Base-by-base conservation (phyloP, 768 basidiomycete species). In the Pleurotus eryngii region DNA sequence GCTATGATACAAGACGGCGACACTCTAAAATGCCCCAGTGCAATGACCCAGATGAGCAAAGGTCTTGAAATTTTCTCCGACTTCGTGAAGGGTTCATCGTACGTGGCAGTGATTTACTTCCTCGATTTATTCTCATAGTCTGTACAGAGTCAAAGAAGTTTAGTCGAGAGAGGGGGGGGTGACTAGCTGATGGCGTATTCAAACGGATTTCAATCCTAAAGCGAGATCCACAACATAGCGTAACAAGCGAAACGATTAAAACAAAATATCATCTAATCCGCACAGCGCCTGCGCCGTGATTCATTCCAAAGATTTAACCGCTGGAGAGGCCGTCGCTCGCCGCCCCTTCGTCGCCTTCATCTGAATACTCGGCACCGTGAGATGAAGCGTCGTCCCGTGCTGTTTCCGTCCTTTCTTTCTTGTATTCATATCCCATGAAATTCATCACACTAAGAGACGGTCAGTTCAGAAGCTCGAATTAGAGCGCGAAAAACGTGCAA, bases 351-450 rank as follows among this genome's bases (percentile, higher is more conserved):
- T 43, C 42, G 15, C 15, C 42, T 14, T 45, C 42, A 14, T 45
- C 42, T 17, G n/a, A n/a, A 45, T 17, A 35, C 4, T 35, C 30
- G 30, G 30, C 8, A 35, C 30, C 8, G 30, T 35, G 11, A 35
- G 30, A 35, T 11, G 30, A 35, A 35, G 30, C 30, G 30, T 35
- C 30, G 30, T 35, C 30, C 2, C 30, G 8, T 11, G 8, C 8
- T 17, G 49, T 14, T 14, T 42, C 39, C 22, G 39, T 42, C 39
- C 50, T 47, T 40, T 61, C 57, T 49, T 49, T 61, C 56, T 64
- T 60, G 55, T 68, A 70, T 46, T 69, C 60, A 49, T 70, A 68
- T 55, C 69, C 69, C 55, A 70, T 68, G 62, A 70, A 70, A 58
- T 65, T 70, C 67, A 70, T 70, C 27, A 71, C 68, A 46, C 68